Percentiles rank a stretch among this genome's conserved stretches.
phyloP scores from a whole-genome alignment of 2,329 filamentous ascomycete species.

The Talaromyces sp. region DNA sequence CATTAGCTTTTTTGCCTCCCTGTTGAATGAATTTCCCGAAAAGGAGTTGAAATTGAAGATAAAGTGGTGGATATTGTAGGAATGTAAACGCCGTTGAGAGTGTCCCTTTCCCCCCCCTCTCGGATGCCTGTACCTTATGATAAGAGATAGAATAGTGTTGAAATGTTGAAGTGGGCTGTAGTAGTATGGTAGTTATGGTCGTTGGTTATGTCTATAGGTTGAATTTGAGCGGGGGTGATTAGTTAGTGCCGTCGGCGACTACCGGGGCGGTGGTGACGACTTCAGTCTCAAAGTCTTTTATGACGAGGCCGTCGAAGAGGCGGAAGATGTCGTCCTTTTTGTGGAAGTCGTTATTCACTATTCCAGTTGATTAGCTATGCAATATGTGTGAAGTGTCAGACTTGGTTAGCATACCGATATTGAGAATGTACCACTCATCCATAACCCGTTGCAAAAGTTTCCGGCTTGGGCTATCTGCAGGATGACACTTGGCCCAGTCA shows the following conservation, averaged over 20 bases:
- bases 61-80: neutral
- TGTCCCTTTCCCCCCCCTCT: neutral
- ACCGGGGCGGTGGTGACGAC: conserved; percentile 24
- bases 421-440: conserved; percentile 88
- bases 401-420: conserved; percentile 67
- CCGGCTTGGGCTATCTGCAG: conserved; percentile 70
- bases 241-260: conserved; percentile 19
- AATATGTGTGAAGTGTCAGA: neutral
- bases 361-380: neutral
- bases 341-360: conserved; percentile 98
- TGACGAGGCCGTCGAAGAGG: conserved; percentile 70
- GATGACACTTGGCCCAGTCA: conserved; percentile 92
- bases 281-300: conserved; percentile 38
- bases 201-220: neutral
- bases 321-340: conserved; percentile 76
- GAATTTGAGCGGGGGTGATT: neutral
- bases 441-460: conserved; percentile 78
- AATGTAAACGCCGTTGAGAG: conserved; percentile 3
- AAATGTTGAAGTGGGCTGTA: neutral
- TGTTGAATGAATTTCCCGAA: neutral
- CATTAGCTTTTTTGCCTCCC: conserved; percentile 3
- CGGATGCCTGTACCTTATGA: neutral
- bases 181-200: neutral
- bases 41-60: neutral
- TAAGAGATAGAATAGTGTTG: neutral